phyloP scores from a whole-genome alignment of 78 protist species.

The Bodo saltans region DNA sequence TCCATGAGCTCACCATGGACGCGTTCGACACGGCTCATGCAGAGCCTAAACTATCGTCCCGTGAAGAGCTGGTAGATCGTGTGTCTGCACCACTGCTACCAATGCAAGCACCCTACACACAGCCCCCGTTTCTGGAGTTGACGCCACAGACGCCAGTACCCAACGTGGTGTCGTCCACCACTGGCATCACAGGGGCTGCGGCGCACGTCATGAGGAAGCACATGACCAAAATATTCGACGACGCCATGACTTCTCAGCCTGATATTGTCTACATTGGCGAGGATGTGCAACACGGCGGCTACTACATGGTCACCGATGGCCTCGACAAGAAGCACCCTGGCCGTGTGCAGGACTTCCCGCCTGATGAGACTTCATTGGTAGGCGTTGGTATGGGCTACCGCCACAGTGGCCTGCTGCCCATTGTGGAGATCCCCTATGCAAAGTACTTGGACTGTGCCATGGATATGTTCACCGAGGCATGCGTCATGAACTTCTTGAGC shows the following conservation, averaged over 20 bases:
- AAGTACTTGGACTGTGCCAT: slow-evolving; percentile 58
- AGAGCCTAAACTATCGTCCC: not conserved
- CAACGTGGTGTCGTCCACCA: too few relatives aligned
- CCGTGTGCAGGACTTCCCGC: slow-evolving; percentile 52
- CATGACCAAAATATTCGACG: slow-evolving; percentile 47
- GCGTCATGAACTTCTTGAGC: slow-evolving; percentile 48
- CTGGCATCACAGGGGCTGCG: too few relatives aligned
- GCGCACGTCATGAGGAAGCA: slow-evolving; percentile 43
- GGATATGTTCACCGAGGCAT: slow-evolving; percentile 49
- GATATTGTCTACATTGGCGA: slow-evolving; percentile 47
- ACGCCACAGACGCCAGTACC: too few relatives aligned
- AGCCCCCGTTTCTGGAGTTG: too few relatives aligned
- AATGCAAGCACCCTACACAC: too few relatives aligned
- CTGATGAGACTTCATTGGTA: slow-evolving; percentile 37
- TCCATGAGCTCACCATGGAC: not conserved
- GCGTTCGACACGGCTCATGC: slow-evolving; percentile 13
- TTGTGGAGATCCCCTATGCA: slow-evolving; percentile 66
- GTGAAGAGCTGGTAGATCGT: not conserved
- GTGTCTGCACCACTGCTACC: not conserved
- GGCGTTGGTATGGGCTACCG: slow-evolving; percentile 43
- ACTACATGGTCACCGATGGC: slow-evolving; percentile 53
- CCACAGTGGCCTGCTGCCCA: slow-evolving; percentile 48
- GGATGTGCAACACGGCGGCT: slow-evolving; percentile 54
- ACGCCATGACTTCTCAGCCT: not conserved
- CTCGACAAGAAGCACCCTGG: slow-evolving; percentile 32